These are phyloP conservation scores for Thuja plicata DNA, from an alignment of 83 land plant species.

Conservation along the genomic window DNA sequence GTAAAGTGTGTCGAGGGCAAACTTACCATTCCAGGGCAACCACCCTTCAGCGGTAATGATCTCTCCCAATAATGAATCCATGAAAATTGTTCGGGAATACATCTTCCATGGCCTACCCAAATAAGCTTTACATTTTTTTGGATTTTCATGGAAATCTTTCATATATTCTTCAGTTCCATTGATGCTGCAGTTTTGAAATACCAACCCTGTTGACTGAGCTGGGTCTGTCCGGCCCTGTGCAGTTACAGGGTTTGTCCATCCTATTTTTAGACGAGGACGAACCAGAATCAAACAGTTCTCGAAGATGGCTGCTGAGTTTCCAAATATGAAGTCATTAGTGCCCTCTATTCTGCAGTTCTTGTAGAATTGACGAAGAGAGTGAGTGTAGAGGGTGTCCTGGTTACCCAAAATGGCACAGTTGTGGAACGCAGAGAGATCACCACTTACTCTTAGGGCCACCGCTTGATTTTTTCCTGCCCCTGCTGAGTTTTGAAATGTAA, in stretches of 20 bases:
- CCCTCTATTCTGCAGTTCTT: conserved; percentile 68
- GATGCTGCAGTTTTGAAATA: conserved; percentile 57
- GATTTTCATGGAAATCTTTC: conserved; percentile 19
- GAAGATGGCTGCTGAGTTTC: conserved; percentile 76
- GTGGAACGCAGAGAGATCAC: conserved; percentile 22
- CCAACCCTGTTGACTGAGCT: conserved; percentile 55
- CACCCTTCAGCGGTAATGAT: conserved; percentile 58
- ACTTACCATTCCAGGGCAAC: conserved; percentile 60
- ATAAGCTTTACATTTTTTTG: conserved; percentile 19
- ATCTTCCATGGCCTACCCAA: conserved; percentile 76
- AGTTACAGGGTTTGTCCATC: conserved; percentile 52
- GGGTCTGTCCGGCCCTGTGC: conserved; percentile 78
- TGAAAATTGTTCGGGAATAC: conserved; percentile 54
- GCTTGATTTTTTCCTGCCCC: conserved; percentile 16
- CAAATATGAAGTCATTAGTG: conserved; percentile 88
- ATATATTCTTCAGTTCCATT: conserved; percentile 29
- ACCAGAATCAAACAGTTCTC: conserved; percentile 57
- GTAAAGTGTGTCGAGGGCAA: conserved; percentile 56
- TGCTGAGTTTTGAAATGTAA: conserved; percentile 21
- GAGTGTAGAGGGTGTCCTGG: conserved; percentile 40
- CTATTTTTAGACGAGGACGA: conserved; percentile 51
- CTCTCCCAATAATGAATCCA: conserved; percentile 28
- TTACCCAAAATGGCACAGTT: conserved; percentile 17
- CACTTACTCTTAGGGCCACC: conserved; percentile 14
- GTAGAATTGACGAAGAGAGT: conserved; percentile 57